Evolutionary conservation across 805 yeast species (phyloP), one percentile per base, ranked within the genome.

Genomic region (Groenewaldozyma tartarivorans): DNA sequence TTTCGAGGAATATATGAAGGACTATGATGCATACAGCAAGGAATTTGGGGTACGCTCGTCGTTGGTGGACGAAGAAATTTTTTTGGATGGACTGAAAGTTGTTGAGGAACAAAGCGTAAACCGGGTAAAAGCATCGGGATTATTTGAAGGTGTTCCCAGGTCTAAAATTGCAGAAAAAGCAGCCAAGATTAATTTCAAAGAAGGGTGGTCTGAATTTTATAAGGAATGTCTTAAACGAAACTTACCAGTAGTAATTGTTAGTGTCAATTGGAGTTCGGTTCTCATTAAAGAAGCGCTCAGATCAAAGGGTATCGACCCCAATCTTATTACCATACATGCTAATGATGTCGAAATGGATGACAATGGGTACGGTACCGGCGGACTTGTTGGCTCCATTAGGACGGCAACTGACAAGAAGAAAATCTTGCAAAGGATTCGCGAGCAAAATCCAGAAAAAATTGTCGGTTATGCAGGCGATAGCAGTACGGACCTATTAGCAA

Each of bases 401-500:
- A 77, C 81, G 0, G 81, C 79, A 0, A 51, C 54, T 4, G 83
- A 78, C 53, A 79, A 78, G 51, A 55, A 63, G 17, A 45, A 48
- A 4, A 41, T 55, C 3, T 38, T 61, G 2, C 39, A 48, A 13
- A 21, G 48, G 11, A 52, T 63, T 3, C 20, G 38, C 6, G 19
- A 21, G 3, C 27, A 36, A 27, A 19, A 29, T 5, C 24, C 36
- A 2, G 35, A 36, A 20, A 24, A 45, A 17, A 18, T 42, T 11
- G 38, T 67, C 1, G 55, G 67, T 18, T 79, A 77, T 50, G 60
- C 77, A 13, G 86, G 86, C 1, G 86, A 79, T 49, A 75, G 82
- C 42, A 51, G 71, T 0, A 77, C 82, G 0, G 86, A 79, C 58
- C 57, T 75, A 3, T 52, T 75, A 27, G 65, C 77, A 1, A 57